phyloP scores from a whole-genome alignment of 2,329 filamentous ascomycete species.

The Elsinoe fawcettii region DNA sequence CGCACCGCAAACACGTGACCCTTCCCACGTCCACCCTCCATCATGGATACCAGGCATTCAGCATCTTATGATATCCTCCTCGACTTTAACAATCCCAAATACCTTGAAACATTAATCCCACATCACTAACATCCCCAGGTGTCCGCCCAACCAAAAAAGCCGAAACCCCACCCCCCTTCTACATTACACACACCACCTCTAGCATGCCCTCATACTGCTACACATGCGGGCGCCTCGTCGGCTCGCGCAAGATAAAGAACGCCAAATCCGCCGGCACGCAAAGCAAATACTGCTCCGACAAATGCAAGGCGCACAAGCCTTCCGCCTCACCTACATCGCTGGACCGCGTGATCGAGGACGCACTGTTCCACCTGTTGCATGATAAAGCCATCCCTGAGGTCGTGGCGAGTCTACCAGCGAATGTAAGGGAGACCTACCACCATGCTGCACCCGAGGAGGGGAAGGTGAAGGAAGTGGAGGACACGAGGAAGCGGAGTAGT shows the following conservation, averaged over 20 bases:
- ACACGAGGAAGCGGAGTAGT: not conserved
- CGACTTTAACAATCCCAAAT: too few species aligned
- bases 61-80: too few species aligned
- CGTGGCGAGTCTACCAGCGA: not conserved
- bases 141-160: conserved; percentile 36
- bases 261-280: conserved; percentile 26
- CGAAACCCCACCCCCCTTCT: conserved; percentile 46
- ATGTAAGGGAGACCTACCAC: not conserved
- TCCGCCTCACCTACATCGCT: conserved; percentile 29
- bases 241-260: conserved; percentile 25
- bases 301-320: conserved; percentile 47
- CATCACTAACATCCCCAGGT: conserved; percentile 21
- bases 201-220: conserved; percentile 49
- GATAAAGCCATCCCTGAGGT: conserved; percentile 22
- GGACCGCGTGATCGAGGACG: conserved; percentile 47
- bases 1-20: not conserved
- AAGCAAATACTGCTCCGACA: conserved; percentile 51
- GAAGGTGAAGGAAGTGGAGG: not conserved
- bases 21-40: not conserved
- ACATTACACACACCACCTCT: conserved; percentile 38
- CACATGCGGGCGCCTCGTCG: conserved; percentile 50
- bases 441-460: not conserved
- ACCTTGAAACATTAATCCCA: too few species aligned
- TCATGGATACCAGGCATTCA: not conserved
- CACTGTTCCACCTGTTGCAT: conserved; percentile 39